Conservation (phyloP, 1,139 yeast genomes). For the Insectozyma bohioensis region DNA sequence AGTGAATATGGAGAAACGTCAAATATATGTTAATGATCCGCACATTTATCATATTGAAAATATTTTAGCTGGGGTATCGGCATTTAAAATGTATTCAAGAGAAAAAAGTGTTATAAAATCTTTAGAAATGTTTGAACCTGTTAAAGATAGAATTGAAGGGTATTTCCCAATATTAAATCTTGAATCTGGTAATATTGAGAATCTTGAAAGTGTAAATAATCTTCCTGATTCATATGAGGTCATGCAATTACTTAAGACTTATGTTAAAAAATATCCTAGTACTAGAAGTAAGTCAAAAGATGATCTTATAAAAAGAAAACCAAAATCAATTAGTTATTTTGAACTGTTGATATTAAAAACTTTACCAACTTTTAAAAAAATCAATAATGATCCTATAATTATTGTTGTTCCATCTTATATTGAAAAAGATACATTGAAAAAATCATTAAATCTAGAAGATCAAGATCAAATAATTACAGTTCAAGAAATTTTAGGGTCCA, state of each 20-base stretch:
- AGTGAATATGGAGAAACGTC: background rate
- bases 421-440: slow-evolving; percentile 1
- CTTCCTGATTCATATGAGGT: slow-evolving; percentile 4
- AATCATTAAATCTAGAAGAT: slow-evolving; percentile 1
- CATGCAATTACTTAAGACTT: slow-evolving; percentile 1
- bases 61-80: no score
- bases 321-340: slow-evolving; percentile 2
- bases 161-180: slow-evolving; percentile 6
- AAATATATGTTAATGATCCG: slow-evolving; percentile 2
- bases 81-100: background rate
- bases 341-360: background rate
- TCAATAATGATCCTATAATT: slow-evolving; percentile 11
- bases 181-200: slow-evolving; percentile 4
- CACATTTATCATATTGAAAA: slow-evolving; percentile 3
- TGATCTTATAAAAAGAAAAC: slow-evolving; percentile 1
- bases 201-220: slow-evolving; percentile 2
- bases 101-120: background rate
- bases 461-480: slow-evolving; percentile 13
- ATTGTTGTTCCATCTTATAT: slow-evolving; percentile 14
- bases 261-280: background rate
- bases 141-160: slow-evolving; percentile 1
- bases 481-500: slow-evolving; percentile 20
- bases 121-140: slow-evolving; percentile 2
- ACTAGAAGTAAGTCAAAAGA: background rate
- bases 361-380: background rate